These are phyloP conservation scores for Glomus cerebriforme DNA, from an alignment of 192 early-diverging fungal genomes.

Conservation along the genomic window DNA sequence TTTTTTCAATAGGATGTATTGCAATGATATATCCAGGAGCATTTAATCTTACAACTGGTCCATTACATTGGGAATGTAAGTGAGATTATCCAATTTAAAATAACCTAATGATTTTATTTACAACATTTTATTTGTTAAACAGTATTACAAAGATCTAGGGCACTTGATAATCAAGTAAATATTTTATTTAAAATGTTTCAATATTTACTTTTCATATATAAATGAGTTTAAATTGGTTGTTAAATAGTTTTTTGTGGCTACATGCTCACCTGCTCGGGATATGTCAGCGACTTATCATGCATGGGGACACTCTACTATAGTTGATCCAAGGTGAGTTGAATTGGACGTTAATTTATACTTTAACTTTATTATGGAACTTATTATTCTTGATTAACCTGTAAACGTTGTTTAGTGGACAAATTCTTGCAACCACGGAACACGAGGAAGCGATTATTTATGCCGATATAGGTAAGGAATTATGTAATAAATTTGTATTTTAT, in stretches of 20 bases:
- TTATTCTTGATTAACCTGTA: neutral
- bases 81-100: neutral
- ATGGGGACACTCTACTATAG: slow-evolving; percentile 92
- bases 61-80: slow-evolving; percentile 87
- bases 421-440: slow-evolving; percentile 76
- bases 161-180: slow-evolving; percentile 82
- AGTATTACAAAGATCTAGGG: slow-evolving; percentile 57
- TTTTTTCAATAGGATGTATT: slow-evolving; percentile 60
- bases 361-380: neutral
- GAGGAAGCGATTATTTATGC: slow-evolving; percentile 80
- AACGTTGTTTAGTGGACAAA: slow-evolving; percentile 49
- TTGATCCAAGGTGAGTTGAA: slow-evolving; percentile 72
- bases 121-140: neutral
- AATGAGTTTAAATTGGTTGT: neutral
- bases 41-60: slow-evolving; percentile 95
- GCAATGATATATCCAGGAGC: slow-evolving; percentile 97
- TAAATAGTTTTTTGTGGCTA: slow-evolving; percentile 77
- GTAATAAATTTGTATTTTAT: neutral
- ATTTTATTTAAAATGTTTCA: no score
- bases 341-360: slow-evolving; percentile 2
- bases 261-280: slow-evolving; percentile 96
- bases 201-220: no score
- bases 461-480: slow-evolving; percentile 54
- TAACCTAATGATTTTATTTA: neutral
- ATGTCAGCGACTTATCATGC: slow-evolving; percentile 74